phyloP scores from a whole-genome alignment of 75 land plant genomes.

The Cryptomeria japonica region DNA sequence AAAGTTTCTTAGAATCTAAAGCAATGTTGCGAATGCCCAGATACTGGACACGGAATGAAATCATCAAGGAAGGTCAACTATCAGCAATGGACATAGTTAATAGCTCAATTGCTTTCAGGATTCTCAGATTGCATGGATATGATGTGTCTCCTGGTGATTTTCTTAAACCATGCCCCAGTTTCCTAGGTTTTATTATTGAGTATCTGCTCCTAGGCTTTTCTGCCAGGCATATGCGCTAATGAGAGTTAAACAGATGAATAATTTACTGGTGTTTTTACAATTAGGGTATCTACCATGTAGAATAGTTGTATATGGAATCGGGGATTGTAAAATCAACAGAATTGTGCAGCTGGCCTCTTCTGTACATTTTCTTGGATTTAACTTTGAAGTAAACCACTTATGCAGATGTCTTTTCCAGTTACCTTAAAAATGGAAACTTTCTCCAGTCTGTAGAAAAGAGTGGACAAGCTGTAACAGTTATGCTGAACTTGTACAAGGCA shows the following conservation, averaged over 20 bases:
- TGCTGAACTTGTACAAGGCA: conserved; percentile 48
- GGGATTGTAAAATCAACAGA: too few species aligned
- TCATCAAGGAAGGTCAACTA: not conserved
- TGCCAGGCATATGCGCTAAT: not conserved
- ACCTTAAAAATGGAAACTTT: not conserved
- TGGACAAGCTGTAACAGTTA: conserved; percentile 20
- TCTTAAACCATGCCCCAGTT: not conserved
- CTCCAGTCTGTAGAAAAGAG: conserved; percentile 11
- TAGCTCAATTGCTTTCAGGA: not conserved
- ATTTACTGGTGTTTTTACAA: too few species aligned
- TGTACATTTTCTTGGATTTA: too few species aligned
- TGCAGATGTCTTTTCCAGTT: conserved; percentile 16
- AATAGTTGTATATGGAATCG: too few species aligned
- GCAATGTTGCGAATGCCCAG: not conserved
- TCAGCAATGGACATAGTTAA: not conserved
- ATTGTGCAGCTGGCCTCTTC: too few species aligned
- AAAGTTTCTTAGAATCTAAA: not conserved
- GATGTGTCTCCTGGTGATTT: too few species aligned
- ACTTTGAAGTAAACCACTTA: too few species aligned
- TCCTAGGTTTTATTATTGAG: not conserved
- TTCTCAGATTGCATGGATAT: not conserved
- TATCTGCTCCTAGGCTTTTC: not conserved
- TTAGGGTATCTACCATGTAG: too few species aligned
- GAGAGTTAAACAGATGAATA: too few species aligned
- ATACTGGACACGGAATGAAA: not conserved